phyloP scores from a whole-genome alignment of 768 basidiomycete species.

The Tricholomella constricta region DNA sequence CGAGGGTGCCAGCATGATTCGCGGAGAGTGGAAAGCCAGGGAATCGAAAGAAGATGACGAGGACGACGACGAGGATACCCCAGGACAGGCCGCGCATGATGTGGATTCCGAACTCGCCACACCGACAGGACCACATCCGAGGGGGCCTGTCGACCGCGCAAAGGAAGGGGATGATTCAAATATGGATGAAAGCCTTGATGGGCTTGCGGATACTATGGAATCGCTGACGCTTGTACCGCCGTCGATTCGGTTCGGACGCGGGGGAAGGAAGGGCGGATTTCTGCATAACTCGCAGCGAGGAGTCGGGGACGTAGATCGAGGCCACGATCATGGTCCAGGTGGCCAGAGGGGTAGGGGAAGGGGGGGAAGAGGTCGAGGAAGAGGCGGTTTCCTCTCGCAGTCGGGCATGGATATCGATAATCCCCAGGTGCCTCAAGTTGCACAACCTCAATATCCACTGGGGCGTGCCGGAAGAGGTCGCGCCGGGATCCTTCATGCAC shows the following conservation, averaged over 20 bases:
- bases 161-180: constrained; percentile 4
- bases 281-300: constrained; percentile 30
- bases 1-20: constrained; percentile 78
- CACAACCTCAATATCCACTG: neutral
- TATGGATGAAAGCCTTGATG: constrained; percentile 40
- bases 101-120: constrained; percentile 24
- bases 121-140: constrained; percentile 25
- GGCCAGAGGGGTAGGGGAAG: constrained; percentile 13
- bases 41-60: constrained; percentile 24
- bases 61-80: constrained; percentile 24
- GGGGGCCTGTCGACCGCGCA: constrained; percentile 11
- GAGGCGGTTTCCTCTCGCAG: neutral
- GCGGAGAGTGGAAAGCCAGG: constrained; percentile 67
- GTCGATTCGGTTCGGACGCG: constrained; percentile 73
- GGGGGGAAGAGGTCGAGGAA: constrained; percentile 25
- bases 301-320: neutral
- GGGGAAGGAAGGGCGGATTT: constrained; percentile 59
- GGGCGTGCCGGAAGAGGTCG: constrained; percentile 20
- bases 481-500: constrained; percentile 11
- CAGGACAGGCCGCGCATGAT: constrained; percentile 4
- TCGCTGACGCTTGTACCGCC: constrained; percentile 64
- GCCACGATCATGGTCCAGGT: constrained; percentile 4
- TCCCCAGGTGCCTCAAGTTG: constrained; percentile 1
- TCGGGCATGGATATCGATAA: constrained; percentile 18
- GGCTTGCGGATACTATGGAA: constrained; percentile 47